Percentiles rank a stretch among this genome's conserved stretches.
phyloP scores from a whole-genome alignment of 2,329 filamentous ascomycete species.

The Ceratocystis destructans region DNA sequence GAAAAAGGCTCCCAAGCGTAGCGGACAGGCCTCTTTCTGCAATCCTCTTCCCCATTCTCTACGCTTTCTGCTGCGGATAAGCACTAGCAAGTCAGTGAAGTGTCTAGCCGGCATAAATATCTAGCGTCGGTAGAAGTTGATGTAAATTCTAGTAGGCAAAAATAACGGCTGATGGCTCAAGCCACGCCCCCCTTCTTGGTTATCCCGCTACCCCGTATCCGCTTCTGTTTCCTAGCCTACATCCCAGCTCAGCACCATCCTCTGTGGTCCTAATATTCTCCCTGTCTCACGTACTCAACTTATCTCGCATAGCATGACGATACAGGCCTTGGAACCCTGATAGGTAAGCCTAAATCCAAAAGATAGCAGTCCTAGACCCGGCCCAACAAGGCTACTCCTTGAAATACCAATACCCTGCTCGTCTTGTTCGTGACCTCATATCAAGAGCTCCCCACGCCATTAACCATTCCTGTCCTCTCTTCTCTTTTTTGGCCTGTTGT shows the following conservation, averaged over 20 bases:
- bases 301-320: no score
- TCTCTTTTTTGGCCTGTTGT: background rate
- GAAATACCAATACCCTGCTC: background rate
- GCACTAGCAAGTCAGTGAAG: background rate
- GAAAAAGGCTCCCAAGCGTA: background rate
- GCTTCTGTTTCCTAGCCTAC: no score
- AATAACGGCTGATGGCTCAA: no score
- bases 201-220: no score
- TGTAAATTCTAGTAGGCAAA: background rate
- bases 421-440: background rate
- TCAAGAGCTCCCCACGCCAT: background rate
- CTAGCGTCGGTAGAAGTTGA: background rate
- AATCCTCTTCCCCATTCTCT: background rate
- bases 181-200: no score
- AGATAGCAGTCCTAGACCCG: background rate
- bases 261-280: no score
- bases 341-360: background rate
- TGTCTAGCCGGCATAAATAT: background rate
- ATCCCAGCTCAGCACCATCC: no score
- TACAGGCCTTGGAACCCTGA: background rate
- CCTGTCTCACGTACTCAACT: no score
- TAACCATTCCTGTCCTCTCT: background rate
- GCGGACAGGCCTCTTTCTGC: background rate
- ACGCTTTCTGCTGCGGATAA: background rate
- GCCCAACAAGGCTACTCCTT: background rate